These are phyloP conservation scores for Hyphochytrium catenoides DNA, from an alignment of 352 stramenopile species.

Conservation along the genomic window DNA sequence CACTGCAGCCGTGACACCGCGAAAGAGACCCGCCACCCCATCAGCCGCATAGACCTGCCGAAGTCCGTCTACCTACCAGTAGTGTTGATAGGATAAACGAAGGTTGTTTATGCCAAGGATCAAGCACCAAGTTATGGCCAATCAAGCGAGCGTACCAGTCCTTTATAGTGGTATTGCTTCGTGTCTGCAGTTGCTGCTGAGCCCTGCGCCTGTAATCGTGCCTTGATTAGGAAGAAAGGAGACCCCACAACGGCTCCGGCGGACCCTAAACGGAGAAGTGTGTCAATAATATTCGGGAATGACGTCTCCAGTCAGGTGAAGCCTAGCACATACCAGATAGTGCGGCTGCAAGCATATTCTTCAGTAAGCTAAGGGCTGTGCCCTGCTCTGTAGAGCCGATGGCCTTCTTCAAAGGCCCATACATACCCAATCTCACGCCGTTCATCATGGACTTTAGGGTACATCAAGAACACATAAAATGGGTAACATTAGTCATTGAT, in stretches of 20 bases:
- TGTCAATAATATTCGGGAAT: too few species aligned
- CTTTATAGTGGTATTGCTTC: constrained; percentile 49
- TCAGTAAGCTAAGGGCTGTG: constrained; percentile 32
- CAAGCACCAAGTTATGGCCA: not conserved
- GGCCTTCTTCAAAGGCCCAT: constrained; percentile 42
- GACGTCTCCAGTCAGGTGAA: too few species aligned
- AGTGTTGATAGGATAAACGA: too few species aligned
- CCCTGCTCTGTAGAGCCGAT: constrained; percentile 51
- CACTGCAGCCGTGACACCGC: constrained; percentile 36
- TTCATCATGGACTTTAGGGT: constrained; percentile 34
- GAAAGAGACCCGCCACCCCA: constrained; percentile 35
- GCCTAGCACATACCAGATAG: constrained; percentile 28
- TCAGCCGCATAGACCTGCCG: constrained; percentile 37
- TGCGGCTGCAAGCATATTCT: constrained; percentile 37
- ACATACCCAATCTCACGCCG: constrained; percentile 35
- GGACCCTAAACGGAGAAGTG: constrained; percentile 18
- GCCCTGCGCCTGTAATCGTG: constrained; percentile 47
- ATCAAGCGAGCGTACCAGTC: constrained; percentile 28
- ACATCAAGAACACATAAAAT: not conserved
- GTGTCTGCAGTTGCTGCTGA: constrained; percentile 39
- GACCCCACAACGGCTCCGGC: constrained; percentile 44
- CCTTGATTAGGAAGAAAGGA: constrained; percentile 60
- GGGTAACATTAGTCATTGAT: too few species aligned
- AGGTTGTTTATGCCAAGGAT: too few species aligned
- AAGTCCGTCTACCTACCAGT: constrained; percentile 54